Evolutionary conservation across 2,329 filamentous ascomycete species (phyloP).

Genomic region (Hymenoscyphus repandus): DNA sequence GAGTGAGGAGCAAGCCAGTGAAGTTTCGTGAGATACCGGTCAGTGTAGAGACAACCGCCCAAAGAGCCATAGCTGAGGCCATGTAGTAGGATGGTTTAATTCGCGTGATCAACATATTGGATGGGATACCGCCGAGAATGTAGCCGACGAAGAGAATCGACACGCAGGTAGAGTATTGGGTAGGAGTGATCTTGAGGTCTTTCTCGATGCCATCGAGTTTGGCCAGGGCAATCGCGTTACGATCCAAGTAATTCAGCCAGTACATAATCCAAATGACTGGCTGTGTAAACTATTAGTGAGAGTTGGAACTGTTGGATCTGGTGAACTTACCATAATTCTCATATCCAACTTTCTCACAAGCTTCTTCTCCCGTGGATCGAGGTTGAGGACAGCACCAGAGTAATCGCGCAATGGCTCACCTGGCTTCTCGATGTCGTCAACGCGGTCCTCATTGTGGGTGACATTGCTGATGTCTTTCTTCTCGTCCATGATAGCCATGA

Average conservation of each 20-base stretch:
- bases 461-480: no score
- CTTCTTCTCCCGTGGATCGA: no score
- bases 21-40: constrained; percentile 37
- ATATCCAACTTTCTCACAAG: no score
- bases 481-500: no score
- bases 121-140: constrained; percentile 33
- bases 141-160: constrained; percentile 25
- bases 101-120: constrained; percentile 36
- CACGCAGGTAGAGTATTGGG: constrained; percentile 2
- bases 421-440: no score
- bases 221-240: constrained; percentile 26
- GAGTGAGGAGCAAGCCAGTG: constrained; percentile 22
- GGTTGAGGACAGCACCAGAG: no score
- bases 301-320: no score
- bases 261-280: constrained; percentile 40
- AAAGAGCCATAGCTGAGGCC: constrained; percentile 34
- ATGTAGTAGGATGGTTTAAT: constrained; percentile 25
- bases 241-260: constrained; percentile 34
- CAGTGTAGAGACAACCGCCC: constrained; percentile 37
- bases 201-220: constrained; percentile 19
- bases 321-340: no score
- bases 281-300: no score
- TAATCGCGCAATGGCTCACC: no score
- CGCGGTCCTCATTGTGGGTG: no score
- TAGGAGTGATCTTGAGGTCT: constrained; percentile 26